phyloP scores from a whole-genome alignment of 805 yeast species.

The Lipomyces orientalis region DNA sequence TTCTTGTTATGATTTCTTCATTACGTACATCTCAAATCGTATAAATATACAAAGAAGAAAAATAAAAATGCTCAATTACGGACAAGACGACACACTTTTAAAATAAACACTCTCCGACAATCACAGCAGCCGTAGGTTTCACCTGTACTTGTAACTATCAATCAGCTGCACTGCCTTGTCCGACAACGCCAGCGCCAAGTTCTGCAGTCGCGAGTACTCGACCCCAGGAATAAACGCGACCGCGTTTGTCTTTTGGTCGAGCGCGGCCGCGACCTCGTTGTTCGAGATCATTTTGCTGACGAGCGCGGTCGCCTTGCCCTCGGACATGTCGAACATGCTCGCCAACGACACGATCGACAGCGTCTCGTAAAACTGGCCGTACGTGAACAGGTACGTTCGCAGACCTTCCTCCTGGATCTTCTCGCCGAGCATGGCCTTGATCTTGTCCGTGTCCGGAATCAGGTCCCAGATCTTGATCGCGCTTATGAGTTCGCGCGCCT shows the following conservation, averaged over 20 bases:
- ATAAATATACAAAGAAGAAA: neutral
- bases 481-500: slow-evolving; percentile 71
- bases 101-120: neutral
- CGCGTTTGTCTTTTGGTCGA: slow-evolving; percentile 68
- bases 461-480: slow-evolving; percentile 86
- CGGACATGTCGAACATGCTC: slow-evolving; percentile 66
- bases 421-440: slow-evolving; percentile 72
- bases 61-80: neutral
- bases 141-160: slow-evolving; percentile 49
- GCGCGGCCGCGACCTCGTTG: slow-evolving; percentile 76
- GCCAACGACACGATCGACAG: slow-evolving; percentile 72
- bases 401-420: slow-evolving; percentile 89
- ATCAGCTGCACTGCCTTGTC: slow-evolving; percentile 78
- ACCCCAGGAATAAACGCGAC: slow-evolving; percentile 75
- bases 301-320: slow-evolving; percentile 62
- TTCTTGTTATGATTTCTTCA: neutral
- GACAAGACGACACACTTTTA: slow-evolving; percentile 2
- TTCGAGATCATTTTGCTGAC: slow-evolving; percentile 76
- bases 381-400: slow-evolving; percentile 89
- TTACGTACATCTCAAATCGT: neutral
- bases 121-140: neutral
- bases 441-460: slow-evolving; percentile 68
- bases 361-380: slow-evolving; percentile 74
- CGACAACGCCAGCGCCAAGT: slow-evolving; percentile 80
- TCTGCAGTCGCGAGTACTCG: slow-evolving; percentile 84